phyloP scores from a whole-genome alignment of 2,329 filamentous ascomycete genomes.

The Epichloe aotearoae region DNA sequence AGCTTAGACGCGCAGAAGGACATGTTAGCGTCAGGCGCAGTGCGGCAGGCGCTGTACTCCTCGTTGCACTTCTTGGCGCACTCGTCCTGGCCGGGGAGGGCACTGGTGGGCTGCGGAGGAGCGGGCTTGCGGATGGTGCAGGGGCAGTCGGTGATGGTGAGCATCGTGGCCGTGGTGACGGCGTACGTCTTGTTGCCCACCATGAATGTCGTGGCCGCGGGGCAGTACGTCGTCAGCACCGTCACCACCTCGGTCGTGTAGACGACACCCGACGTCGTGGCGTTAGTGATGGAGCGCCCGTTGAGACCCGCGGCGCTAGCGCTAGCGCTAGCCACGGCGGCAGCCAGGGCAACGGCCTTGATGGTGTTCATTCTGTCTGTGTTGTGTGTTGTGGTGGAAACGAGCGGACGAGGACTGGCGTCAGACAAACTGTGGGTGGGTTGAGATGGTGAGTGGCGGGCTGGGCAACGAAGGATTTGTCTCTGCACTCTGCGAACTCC shows the following conservation, averaged over 20 bases:
- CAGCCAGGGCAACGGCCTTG: neutral
- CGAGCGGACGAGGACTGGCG: no score
- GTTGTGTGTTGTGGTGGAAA: no score
- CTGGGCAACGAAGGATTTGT: no score
- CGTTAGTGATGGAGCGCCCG: neutral
- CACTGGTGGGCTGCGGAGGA: no score
- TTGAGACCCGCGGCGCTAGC: neutral
- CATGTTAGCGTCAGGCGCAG: constrained; percentile 11
- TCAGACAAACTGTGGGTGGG: no score
- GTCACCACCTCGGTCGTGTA: constrained; percentile 52
- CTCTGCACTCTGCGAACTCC: no score
- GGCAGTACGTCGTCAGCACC: constrained; percentile 54
- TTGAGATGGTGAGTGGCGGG: no score
- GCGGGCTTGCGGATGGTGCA: neutral
- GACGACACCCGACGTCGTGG: constrained; percentile 22
- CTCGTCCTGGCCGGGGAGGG: neutral
- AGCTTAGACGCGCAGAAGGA: constrained; percentile 10
- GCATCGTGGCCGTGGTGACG: neutral
- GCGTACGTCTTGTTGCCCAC: neutral
- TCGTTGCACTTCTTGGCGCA: constrained; percentile 11
- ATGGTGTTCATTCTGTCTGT: neutral
- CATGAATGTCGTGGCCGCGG: constrained; percentile 32
- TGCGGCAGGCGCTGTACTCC: constrained; percentile 10
- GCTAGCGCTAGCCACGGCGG: constrained; percentile 1
- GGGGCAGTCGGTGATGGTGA: neutral